A percentile compares a stretch with the other conserved stretches of the same genome.
Evolutionary conservation across 1,284 basidiomycete species (phyloP).

Genomic region (Earliella scabrosa): DNA sequence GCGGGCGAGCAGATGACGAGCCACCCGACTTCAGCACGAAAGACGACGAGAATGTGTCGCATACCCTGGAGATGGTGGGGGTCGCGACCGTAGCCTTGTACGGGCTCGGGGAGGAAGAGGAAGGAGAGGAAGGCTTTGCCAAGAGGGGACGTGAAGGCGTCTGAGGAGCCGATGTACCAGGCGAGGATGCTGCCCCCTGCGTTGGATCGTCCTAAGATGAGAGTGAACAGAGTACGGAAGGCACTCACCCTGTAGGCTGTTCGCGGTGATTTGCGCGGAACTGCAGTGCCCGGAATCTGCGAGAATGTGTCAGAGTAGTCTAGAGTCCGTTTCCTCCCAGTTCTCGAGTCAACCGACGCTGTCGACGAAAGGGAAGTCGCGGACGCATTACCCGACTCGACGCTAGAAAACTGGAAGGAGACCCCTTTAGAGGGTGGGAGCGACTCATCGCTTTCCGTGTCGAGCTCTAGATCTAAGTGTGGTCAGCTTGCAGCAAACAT

Average conservation of each 20-base stretch:
- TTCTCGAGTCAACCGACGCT: constrained; percentile 5
- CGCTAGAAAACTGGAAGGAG: constrained; percentile 17
- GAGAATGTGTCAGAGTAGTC: constrained; percentile 13
- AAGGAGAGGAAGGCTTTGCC: not conserved
- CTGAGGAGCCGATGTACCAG: constrained; percentile 4
- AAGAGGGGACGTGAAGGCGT: not conserved
- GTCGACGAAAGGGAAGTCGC: constrained; percentile 16
- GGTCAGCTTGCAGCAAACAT: no score
- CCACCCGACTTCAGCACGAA: not conserved
- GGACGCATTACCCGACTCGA: constrained; percentile 8
- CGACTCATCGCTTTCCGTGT: constrained; percentile 20
- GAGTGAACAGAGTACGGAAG: not conserved
- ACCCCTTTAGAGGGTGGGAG: not conserved
- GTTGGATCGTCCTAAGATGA: not conserved
- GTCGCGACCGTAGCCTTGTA: constrained; percentile 2
- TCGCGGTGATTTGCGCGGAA: constrained; percentile 2
- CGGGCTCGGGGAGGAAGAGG: constrained; percentile 4
- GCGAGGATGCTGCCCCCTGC: not conserved
- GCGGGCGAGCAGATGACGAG: not conserved
- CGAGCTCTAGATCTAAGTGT: constrained; percentile 7
- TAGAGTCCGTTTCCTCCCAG: constrained; percentile 19
- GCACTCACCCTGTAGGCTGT: not conserved
- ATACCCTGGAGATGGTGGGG: constrained; percentile 3
- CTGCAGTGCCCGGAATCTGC: not conserved
- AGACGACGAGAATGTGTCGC: not conserved